Conservation (phyloP, 2,329 filamentous ascomycete species). For the Cladophialophora psammophila region DNA sequence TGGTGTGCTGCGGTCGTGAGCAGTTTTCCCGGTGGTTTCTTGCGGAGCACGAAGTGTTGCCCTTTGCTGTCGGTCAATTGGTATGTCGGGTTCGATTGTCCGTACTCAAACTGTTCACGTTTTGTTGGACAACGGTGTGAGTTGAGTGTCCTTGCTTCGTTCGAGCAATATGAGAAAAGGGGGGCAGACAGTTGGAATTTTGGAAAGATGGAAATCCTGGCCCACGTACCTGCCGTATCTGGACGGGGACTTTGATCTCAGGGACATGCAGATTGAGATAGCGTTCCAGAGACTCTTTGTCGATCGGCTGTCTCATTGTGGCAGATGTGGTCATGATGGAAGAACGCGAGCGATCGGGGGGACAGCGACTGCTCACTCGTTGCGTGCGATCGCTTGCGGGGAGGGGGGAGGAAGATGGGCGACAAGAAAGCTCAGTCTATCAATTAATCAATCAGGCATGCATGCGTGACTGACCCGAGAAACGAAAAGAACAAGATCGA, state of each 20-base stretch:
- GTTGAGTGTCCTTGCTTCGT: too few species aligned
- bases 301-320: conserved; percentile 85
- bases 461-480: too few species aligned
- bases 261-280: conserved; percentile 83
- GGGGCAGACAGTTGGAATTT: too few species aligned
- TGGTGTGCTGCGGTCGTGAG: conserved; percentile 93
- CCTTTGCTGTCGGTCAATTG: conserved; percentile 79
- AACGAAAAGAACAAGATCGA: too few species aligned
- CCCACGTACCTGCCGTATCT: conserved; percentile 80
- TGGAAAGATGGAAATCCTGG: not conserved
- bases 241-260: conserved; percentile 79
- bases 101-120: conserved; percentile 82
- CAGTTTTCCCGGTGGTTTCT: conserved; percentile 93
- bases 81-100: conserved; percentile 97
- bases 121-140: too few species aligned
- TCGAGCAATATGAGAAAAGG: too few species aligned
- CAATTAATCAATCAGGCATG: too few species aligned
- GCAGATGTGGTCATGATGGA: not conserved
- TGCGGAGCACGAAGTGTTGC: conserved; percentile 84
- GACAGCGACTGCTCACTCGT: too few species aligned
- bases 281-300: conserved; percentile 76
- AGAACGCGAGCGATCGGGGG: not conserved
- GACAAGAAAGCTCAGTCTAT: too few species aligned
- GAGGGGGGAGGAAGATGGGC: too few species aligned
- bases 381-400: too few species aligned